These are phyloP conservation scores for Xylaria sp. DNA, from an alignment of 2,329 filamentous ascomycete genomes.

Conservation along the genomic window DNA sequence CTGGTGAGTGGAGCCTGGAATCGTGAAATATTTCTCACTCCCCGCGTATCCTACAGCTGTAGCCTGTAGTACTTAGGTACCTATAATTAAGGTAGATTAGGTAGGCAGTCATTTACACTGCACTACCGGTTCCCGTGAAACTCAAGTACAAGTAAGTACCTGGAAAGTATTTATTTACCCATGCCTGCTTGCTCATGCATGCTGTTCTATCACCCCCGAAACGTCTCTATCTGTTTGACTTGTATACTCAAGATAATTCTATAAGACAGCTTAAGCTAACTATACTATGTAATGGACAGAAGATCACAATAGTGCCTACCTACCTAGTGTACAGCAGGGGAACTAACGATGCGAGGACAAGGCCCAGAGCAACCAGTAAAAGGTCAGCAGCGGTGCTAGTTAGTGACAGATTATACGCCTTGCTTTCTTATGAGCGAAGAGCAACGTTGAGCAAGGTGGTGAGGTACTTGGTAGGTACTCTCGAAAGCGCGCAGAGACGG, in stretches of 20 bases:
- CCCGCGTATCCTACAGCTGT: constrained; percentile 21
- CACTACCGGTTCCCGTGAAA: background rate
- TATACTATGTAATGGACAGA: background rate
- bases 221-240: background rate
- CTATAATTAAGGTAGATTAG: too few species aligned
- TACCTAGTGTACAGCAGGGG: background rate
- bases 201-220: background rate
- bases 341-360: constrained; percentile 2
- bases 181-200: background rate
- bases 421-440: constrained; percentile 22
- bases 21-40: constrained; percentile 19
- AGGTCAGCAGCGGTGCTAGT: background rate
- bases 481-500: constrained; percentile 14
- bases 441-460: constrained; percentile 19
- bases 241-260: background rate
- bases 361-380: background rate
- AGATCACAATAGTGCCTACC: background rate
- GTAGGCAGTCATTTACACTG: background rate
- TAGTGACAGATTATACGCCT: constrained; percentile 16
- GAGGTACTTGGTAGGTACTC: constrained; percentile 6
- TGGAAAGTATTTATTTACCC: background rate
- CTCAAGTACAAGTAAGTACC: constrained; percentile 1
- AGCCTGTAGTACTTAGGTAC: background rate
- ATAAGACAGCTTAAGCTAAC: background rate
- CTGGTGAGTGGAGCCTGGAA: constrained; percentile 22